These are phyloP conservation scores for Pyrenopolyporus hunteri DNA, from an alignment of 495 filamentous ascomycete genomes.

Conservation along the genomic window DNA sequence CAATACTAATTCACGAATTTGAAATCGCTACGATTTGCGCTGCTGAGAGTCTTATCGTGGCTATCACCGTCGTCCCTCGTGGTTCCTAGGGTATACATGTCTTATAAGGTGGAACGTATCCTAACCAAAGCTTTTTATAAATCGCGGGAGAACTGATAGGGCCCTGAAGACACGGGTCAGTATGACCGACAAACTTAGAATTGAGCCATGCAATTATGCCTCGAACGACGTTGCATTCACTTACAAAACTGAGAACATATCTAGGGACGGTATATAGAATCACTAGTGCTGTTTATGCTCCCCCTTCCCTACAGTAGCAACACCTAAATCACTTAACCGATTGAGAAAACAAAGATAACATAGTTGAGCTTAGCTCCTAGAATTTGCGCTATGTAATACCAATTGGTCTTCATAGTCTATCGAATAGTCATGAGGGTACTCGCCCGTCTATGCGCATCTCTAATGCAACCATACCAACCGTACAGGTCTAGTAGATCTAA, in stretches of 20 bases:
- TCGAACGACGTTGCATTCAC: slow-evolving; percentile 14
- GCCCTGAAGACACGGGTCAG: not conserved
- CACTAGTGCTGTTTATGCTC: no score
- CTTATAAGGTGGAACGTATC: not conserved
- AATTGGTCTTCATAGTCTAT: slow-evolving; percentile 23
- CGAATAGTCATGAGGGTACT: slow-evolving; percentile 12
- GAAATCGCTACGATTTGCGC: no score
- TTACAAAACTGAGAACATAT: slow-evolving; percentile 5
- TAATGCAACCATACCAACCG: not conserved
- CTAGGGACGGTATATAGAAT: no score
- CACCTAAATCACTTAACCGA: no score
- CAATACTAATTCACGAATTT: no score
- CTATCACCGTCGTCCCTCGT: no score
- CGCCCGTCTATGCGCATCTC: slow-evolving; percentile 6
- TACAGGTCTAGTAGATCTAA: slow-evolving; percentile 3
- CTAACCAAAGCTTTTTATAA: not conserved
- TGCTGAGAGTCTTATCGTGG: no score
- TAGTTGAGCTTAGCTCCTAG: no score
- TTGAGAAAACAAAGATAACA: no score
- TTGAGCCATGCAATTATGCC: no score
- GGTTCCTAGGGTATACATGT: no score
- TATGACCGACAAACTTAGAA: not conserved
- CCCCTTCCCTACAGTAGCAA: no score
- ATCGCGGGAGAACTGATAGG: not conserved
- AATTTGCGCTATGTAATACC: not conserved